Conservation (phyloP, 495 filamentous ascomycete species). For the Clohesyomyces aquaticus region DNA sequence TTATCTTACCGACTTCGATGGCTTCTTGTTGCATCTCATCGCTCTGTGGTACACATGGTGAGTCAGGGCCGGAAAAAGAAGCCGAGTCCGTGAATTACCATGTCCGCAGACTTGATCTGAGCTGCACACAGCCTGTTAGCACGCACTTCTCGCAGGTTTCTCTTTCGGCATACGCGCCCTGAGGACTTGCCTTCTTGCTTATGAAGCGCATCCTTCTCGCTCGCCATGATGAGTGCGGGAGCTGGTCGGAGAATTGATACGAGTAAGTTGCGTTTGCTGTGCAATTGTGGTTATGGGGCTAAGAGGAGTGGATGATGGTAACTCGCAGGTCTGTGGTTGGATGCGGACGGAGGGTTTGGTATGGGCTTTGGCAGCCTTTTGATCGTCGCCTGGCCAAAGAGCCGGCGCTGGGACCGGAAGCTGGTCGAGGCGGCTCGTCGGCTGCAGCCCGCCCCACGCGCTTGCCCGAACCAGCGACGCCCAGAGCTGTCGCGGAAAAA, state of each 20-base stretch:
- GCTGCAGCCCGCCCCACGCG: slow-evolving; percentile 1
- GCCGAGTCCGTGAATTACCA: slow-evolving; percentile 61
- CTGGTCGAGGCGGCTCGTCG: background rate
- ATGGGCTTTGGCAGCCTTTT: slow-evolving; percentile 12
- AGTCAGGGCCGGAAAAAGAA: slow-evolving; percentile 3
- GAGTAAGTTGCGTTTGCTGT: too few species aligned
- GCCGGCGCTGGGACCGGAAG: background rate
- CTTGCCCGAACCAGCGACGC: too few species aligned
- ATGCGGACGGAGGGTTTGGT: background rate
- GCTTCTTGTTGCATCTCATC: slow-evolving; percentile 97
- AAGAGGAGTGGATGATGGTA: background rate
- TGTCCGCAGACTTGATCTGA: slow-evolving; percentile 95
- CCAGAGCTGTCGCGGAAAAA: slow-evolving; percentile 6
- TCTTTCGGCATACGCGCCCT: background rate
- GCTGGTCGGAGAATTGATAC: background rate
- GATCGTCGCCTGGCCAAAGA: slow-evolving; percentile 5
- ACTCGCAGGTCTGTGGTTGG: background rate
- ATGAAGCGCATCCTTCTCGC: slow-evolving; percentile 56
- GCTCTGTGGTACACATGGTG: slow-evolving; percentile 57
- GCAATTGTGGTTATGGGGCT: background rate
- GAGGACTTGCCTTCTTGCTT: slow-evolving; percentile 68
- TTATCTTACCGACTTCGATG: slow-evolving; percentile 82
- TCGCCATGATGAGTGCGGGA: slow-evolving; percentile 27
- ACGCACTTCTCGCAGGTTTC: background rate
- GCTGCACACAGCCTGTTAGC: slow-evolving; percentile 60